These are phyloP conservation scores for Amyloporia xantha DNA, from an alignment of 768 basidiomycete species.

Conservation along the genomic window DNA sequence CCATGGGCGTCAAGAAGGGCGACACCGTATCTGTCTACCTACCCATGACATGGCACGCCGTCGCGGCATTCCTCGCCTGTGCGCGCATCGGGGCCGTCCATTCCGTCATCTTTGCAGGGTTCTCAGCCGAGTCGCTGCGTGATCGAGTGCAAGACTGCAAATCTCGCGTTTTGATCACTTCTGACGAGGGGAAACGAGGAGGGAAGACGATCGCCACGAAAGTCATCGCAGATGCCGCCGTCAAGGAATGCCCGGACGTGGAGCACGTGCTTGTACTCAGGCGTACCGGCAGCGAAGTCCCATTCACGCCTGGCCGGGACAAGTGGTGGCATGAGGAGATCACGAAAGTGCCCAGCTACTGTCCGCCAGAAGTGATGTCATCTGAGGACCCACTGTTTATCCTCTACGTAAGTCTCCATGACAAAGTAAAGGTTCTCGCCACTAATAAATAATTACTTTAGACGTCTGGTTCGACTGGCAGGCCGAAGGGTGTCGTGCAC, in stretches of 20 bases:
- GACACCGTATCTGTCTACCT: constrained; percentile 92
- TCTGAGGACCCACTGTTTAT: constrained; percentile 98
- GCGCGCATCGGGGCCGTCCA: constrained; percentile 96
- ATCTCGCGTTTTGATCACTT: constrained; percentile 88
- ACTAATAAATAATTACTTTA: constrained; percentile 22
- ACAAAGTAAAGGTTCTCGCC: neutral
- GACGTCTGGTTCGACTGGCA: constrained; percentile 93
- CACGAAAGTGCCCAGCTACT: constrained; percentile 78
- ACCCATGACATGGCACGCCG: constrained; percentile 94
- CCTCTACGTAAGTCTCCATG: constrained; percentile 71
- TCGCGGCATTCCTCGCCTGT: constrained; percentile 95
- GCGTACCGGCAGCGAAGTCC: constrained; percentile 78
- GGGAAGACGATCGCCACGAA: constrained; percentile 95
- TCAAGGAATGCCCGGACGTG: constrained; percentile 77
- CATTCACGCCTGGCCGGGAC: constrained; percentile 81
- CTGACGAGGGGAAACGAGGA: constrained; percentile 90
- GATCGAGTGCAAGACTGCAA: constrained; percentile 89
- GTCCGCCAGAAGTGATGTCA: constrained; percentile 81
- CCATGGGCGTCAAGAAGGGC: constrained; percentile 88
- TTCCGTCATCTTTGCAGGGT: constrained; percentile 96
- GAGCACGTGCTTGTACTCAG: constrained; percentile 87
- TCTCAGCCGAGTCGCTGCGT: constrained; percentile 89
- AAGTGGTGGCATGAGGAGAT: constrained; percentile 96
- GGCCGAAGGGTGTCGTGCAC: constrained; percentile 96
- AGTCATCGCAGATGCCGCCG: constrained; percentile 86